Evolutionary conservation across 1,284 basidiomycete genomes (phyloP), one percentile per base, ranked within the genome.

Genomic region (Papiliotrema laurentii): DNA sequence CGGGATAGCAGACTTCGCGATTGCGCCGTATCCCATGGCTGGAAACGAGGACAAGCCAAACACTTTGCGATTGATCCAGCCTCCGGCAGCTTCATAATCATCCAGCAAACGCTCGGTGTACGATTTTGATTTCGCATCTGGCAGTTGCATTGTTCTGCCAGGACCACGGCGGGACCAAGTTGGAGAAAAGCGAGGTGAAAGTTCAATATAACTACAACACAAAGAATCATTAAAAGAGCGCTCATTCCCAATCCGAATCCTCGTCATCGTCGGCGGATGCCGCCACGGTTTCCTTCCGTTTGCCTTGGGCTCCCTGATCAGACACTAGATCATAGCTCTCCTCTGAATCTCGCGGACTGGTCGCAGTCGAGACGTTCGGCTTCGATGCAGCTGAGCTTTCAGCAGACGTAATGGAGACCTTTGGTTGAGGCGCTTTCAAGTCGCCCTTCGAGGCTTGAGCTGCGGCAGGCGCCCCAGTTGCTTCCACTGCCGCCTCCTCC

Each of bases 261-360:
- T 69, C 67, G 42, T 70, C 68, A 35, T 66, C 65, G 13, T 67
- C 66, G n/a, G 56, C 56, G 28, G 47, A 43, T 10, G 41, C 41
- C 21, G 43, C 43, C 11, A 54, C 43, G 4, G 54, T 51, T 4
- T 50, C 49, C 24, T 54, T 59, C 27, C 14, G 33, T 4, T 13
- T 5, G 4, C 13, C 41, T 26, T 48, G 48, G 11, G 33, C 46
- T 7, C 58, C 59, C 40, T 65, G 63, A 46, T 70, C 64, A 27
- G 59, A 63, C 38, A 75, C 69, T 4, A 75, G 51, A 46, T 75
- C 74, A 49, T 74, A 75, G 55, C 72, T 74, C 56, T 75, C 74
- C 52, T 75, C 73, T 6, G 69, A 72, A 44, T 72, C 68, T n/a
- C 72, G 55, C n/a, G 72, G 68, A 21, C 64, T 68, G 6, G 70